phyloP scores from a whole-genome alignment of 129 eudicot genomes.

The Tanacetum coccineum region DNA sequence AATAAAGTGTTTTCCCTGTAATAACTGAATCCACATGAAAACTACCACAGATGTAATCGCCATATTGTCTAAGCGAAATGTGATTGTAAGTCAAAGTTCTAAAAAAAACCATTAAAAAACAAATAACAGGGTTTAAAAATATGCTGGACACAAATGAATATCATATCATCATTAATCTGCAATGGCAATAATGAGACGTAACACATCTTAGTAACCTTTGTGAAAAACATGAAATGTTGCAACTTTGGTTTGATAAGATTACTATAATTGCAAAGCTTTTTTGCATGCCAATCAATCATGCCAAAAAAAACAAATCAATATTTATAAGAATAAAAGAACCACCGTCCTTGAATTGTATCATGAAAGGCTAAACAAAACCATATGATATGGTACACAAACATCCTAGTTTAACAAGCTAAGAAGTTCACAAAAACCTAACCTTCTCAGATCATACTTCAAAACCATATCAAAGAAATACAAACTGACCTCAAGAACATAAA shows the following conservation, averaged over 20 bases:
- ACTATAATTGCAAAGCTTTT: not conserved
- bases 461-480: conserved; percentile 18
- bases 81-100: too few relatives aligned
- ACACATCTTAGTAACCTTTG: not conserved
- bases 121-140: not conserved
- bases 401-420: conserved; percentile 32
- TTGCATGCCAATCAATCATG: not conserved
- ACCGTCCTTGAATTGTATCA: conserved; percentile 23
- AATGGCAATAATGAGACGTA: not conserved
- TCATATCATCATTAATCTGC: not conserved
- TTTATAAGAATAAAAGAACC: conserved; percentile 10
- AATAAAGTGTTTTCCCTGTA: too few relatives aligned
- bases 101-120: too few relatives aligned
- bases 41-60: too few relatives aligned
- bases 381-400: conserved; percentile 29
- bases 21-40: too few relatives aligned
- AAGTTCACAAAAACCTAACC: conserved; percentile 26
- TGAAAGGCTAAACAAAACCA: conserved; percentile 23
- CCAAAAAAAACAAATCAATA: not conserved
- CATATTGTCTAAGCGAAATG: too few relatives aligned
- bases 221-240: too few relatives aligned
- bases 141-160: not conserved
- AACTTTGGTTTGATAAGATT: too few relatives aligned
- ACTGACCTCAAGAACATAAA: conserved; percentile 9
- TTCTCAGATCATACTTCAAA: conserved; percentile 18